Conservation (phyloP, 164 flowering plant species). For the Platanus orientalis region DNA sequence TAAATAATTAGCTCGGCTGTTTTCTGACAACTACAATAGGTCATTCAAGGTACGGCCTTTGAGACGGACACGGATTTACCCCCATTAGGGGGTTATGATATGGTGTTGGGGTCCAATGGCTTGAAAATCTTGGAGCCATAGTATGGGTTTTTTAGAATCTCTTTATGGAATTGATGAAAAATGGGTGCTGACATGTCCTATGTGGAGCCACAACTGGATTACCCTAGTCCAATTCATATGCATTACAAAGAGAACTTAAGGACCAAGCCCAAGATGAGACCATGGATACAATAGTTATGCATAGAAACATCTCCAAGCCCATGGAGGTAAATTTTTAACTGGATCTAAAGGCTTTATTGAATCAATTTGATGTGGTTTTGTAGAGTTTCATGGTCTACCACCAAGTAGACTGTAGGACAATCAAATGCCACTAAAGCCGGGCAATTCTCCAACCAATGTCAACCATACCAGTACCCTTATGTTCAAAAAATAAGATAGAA, state of each 20-base stretch:
- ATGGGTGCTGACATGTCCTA: neutral
- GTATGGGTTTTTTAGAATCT: neutral
- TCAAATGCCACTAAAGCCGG: too few species aligned
- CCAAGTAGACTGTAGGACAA: constrained; percentile 2
- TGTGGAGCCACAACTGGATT: neutral
- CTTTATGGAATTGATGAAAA: neutral
- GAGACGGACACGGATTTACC: neutral
- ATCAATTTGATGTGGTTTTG: neutral
- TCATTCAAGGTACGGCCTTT: neutral
- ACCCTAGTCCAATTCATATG: neutral
- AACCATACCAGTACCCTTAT: too few species aligned
- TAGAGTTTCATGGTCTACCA: neutral
- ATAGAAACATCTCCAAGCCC: neutral
- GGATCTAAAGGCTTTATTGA: too few species aligned
- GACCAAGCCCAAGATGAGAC: neutral
- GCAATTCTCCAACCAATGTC: constrained; percentile 3
- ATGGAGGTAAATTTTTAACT: too few species aligned
- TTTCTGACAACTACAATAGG: neutral
- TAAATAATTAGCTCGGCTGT: neutral
- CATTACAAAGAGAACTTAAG: neutral
- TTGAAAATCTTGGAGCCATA: too few species aligned
- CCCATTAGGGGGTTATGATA: too few species aligned
- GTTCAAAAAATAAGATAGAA: too few species aligned
- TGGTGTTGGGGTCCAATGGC: too few species aligned
- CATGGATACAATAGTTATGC: neutral